phyloP scores from a whole-genome alignment of 139 green algal genomes.

The Coelastrella sp. region DNA sequence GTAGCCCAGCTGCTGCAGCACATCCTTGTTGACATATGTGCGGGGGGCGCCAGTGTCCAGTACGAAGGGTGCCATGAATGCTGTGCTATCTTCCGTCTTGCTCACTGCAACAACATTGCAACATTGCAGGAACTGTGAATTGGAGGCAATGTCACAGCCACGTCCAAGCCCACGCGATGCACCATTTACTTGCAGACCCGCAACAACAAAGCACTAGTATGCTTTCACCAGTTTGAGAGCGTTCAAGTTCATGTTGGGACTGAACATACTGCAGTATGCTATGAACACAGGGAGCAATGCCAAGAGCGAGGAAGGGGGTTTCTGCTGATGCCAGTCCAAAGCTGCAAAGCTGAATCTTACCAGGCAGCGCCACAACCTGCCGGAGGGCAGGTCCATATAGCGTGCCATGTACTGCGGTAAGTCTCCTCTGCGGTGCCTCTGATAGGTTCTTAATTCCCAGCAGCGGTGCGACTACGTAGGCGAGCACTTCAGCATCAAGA shows the following conservation, averaged over 20 bases:
- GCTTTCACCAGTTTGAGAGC: too few species aligned
- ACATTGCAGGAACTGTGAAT: background rate
- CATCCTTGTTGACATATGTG: background rate
- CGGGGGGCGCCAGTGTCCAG: background rate
- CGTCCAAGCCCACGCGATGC: background rate
- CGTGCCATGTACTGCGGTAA: background rate
- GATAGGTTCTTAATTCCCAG: background rate
- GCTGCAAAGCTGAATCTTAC: background rate
- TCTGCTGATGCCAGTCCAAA: background rate
- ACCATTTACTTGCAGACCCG: background rate
- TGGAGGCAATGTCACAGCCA: background rate
- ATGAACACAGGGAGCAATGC: background rate
- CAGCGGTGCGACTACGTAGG: background rate
- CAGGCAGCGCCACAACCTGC: background rate
- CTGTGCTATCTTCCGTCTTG: background rate
- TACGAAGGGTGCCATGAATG: background rate
- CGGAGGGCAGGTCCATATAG: background rate
- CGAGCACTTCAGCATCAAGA: background rate
- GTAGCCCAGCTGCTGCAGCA: background rate
- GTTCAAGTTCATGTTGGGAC: too few species aligned
- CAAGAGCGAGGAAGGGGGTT: background rate
- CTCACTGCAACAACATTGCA: background rate
- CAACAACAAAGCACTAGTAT: too few species aligned
- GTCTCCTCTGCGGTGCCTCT: background rate
- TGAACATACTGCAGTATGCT: background rate